Percentiles rank a stretch among this genome's conserved stretches.
These are phyloP conservation scores for Auricularia sp. DNA, from an alignment of 768 basidiomycete genomes.

Conservation along the genomic window DNA sequence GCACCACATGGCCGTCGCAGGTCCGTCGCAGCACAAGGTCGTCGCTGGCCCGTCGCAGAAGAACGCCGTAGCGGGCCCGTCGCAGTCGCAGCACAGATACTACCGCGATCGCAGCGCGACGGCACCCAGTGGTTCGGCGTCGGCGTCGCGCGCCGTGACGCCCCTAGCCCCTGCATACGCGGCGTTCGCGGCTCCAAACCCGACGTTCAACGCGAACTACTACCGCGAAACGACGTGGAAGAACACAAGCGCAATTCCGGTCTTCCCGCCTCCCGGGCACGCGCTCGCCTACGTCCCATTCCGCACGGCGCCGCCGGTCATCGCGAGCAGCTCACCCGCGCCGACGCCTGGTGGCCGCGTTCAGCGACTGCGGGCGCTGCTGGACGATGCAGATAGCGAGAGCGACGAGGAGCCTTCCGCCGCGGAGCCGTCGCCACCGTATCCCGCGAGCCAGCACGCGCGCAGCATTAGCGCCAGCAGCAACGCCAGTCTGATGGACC, in stretches of 20 bases:
- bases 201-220: not conserved
- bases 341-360: not conserved
- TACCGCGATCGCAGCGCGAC: not conserved
- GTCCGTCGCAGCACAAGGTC: not conserved
- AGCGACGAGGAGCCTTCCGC: not conserved
- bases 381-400: not conserved
- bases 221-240: not conserved
- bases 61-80: too few species aligned
- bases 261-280: not conserved
- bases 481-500: not conserved
- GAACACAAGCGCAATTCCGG: not conserved
- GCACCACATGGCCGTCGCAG: not conserved
- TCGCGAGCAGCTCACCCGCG: not conserved
- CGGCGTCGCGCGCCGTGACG: not conserved
- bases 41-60: not conserved
- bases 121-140: not conserved
- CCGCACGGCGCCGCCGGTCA: not conserved
- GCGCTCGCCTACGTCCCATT: not conserved
- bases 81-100: not conserved
- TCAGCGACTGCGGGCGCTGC: not conserved
- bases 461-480: not conserved
- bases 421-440: not conserved
- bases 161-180: not conserved
- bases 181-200: not conserved
- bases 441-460: not conserved